Evolutionary conservation across 257 asterid species (phyloP).

Genomic region (Gentiana dahurica): DNA sequence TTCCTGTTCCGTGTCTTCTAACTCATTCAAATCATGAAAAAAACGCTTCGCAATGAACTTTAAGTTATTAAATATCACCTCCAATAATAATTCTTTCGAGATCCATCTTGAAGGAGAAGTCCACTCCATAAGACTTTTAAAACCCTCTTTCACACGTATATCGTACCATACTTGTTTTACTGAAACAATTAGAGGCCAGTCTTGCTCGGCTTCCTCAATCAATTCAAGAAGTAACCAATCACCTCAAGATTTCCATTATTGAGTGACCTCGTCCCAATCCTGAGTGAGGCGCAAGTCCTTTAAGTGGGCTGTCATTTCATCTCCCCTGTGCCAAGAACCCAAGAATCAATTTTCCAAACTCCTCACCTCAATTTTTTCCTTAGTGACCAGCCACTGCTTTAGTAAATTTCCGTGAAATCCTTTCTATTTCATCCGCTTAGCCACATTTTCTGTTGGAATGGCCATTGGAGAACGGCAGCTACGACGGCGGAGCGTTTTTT

Average conservation of each 20-base stretch:
- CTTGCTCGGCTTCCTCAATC: slow-evolving; percentile 43
- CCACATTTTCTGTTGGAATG: too few relatives aligned
- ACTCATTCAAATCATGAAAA: too few relatives aligned
- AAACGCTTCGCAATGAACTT: slow-evolving; percentile 24
- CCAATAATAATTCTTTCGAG: slow-evolving; percentile 48
- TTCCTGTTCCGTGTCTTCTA: too few relatives aligned
- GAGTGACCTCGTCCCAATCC: slow-evolving; percentile 78
- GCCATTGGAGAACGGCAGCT: too few relatives aligned
- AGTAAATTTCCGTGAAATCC: too few relatives aligned
- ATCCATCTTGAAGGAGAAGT: slow-evolving; percentile 21
- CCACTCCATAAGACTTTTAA: slow-evolving; percentile 50
- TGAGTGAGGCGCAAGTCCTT: slow-evolving; percentile 37
- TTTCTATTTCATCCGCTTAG: too few relatives aligned
- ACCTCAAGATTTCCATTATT: slow-evolving; percentile 57
- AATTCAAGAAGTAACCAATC: slow-evolving; percentile 62
- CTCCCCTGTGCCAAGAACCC: too few relatives aligned
- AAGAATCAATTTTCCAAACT: too few relatives aligned
- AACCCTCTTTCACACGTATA: slow-evolving; percentile 35
- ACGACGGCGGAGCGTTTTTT: too few relatives aligned
- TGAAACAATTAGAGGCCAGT: slow-evolving; percentile 47
- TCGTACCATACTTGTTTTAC: slow-evolving; percentile 91
- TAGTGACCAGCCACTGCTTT: too few relatives aligned
- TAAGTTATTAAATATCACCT: slow-evolving; percentile 36
- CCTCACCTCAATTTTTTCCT: too few relatives aligned
- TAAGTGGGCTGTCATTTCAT: slow-evolving; percentile 42